Percentiles rank a stretch among this genome's conserved stretches.
phyloP scores from a whole-genome alignment of 345 rosid genomes.

The Hibiscus tridactylites region DNA sequence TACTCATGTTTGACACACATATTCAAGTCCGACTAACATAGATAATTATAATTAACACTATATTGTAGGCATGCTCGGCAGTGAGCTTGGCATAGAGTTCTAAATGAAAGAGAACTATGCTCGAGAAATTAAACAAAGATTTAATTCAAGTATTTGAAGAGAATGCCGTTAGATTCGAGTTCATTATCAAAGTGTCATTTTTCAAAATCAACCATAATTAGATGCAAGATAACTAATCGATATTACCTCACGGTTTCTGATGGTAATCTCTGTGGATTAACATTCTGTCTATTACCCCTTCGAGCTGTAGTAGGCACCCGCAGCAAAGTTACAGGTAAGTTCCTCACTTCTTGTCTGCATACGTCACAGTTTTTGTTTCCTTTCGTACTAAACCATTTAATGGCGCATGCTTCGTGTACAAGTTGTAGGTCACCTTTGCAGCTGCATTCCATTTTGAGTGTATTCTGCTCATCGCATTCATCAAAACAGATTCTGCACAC shows the following conservation, averaged over 20 bases:
- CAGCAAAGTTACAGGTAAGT: slow-evolving; percentile 82
- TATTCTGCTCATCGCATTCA: slow-evolving; percentile 71
- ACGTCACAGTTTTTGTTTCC: slow-evolving; percentile 86
- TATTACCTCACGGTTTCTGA: slow-evolving; percentile 52
- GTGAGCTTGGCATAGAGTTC: background rate
- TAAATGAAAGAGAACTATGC: background rate
- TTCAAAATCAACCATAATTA: background rate
- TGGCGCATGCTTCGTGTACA: slow-evolving; percentile 80
- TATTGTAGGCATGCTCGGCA: background rate
- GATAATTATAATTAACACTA: too few species aligned
- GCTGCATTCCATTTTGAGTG: slow-evolving; percentile 94
- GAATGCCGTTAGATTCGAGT: background rate
- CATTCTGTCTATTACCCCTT: slow-evolving; percentile 38
- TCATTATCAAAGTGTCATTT: background rate
- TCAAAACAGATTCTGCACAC: slow-evolving; percentile 91
- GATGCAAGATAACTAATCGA: background rate
- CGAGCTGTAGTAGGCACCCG: slow-evolving; percentile 47
- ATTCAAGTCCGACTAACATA: background rate
- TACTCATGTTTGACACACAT: background rate
- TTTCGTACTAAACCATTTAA: slow-evolving; percentile 78
- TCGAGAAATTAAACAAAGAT: slow-evolving; percentile 3
- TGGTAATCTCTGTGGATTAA: slow-evolving; percentile 31
- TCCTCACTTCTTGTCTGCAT: slow-evolving; percentile 72
- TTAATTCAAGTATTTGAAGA: background rate
- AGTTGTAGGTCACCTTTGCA: slow-evolving; percentile 93